Base-by-base conservation (phyloP, 2,329 filamentous ascomycete genomes). In the Phyllosticta paracitricarpa region DNA sequence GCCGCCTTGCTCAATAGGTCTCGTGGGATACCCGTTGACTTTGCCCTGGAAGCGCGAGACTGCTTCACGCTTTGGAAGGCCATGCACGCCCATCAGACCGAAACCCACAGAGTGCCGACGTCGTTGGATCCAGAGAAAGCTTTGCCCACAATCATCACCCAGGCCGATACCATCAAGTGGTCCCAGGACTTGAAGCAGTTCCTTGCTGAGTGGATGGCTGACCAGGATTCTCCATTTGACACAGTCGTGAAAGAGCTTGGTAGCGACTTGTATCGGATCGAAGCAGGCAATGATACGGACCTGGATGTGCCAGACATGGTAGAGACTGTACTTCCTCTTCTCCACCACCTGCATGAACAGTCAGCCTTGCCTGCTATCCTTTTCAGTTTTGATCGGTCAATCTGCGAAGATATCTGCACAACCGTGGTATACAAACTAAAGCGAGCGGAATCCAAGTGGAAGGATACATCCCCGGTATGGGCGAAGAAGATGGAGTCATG, bases 361-460 rank as follows among this genome's bases (percentile, higher is more conserved):
- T 81, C 83, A 61, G 87, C 86, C 0, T 77, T 93, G 0, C 89
- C 89, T 0, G 88, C 86, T 0, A 84, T 93, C 12, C 71, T 91
- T 1, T 93, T 93, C 77, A 89, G 89, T 68, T 93, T 89, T 66
- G 86, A 91, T 65, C 83, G 88, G 56, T 71, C 72, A 1, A 72
- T 76, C 30, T 92, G 89, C 66, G 88, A 91, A 70, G 70, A 72
- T 9, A 81, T 88, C 28, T 80, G 82, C 26, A 66, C 71, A 25
- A 67, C 72, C 0, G 66, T 91, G 0, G 69, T 86, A 1, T 66
- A 71, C 0, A 77, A 84, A 62, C 74, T 91, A 0, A 69, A 79
- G 57, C 68, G 76, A 1, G 79, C 82, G 0, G 87, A 89, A 66
- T 65, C 74, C 0, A 66, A 69, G 7, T 88, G 82, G 77, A 85